Evolutionary conservation across 2,329 filamentous ascomycete species (phyloP), one percentile per base, ranked within the genome.

Genomic region (Helicocarpus griseus): DNA sequence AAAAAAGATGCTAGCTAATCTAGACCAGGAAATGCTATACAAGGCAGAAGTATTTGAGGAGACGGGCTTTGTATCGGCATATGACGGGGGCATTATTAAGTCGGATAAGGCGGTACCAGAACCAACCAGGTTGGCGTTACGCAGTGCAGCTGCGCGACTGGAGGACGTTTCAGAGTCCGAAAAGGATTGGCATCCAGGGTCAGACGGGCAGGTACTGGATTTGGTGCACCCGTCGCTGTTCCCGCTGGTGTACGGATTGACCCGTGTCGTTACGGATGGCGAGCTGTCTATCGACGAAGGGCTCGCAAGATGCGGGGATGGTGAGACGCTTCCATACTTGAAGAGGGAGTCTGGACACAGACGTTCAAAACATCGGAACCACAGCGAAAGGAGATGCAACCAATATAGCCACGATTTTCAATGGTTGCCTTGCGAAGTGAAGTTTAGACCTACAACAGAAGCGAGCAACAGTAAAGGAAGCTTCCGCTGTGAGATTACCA

Each of bases 161-260:
- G 77, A 85, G 57, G 61, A 77, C 33, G 70, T 80, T 0, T 76
- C 77, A 0, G 76, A 78, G 3, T 48, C 66, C 0, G 48, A 69
- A 31, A 79, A 79, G 57, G 82, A 86, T 61, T 86, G 80, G 73
- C 81, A 85, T 62, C 82, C 82, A 0, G 70, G 75, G 2, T 80
- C 77, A 0, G 68, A 79, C 29, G 63, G 68, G 0, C 76, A 76
- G 53, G 81, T 87, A 0, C 73, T 84, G 1, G 77, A 87, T 60
- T 66, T 87, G 0, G 76, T 86, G 1, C 78, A 87, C 54, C 83
- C 83, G 0, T 86, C 82, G 0, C 56, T 68, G 5, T 69, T 63
- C 47, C 65, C 68, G 0, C 49, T 69, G 2, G 50, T 69, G 6
- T 69, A 65, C 50, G 63, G 64, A 2, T 52, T 51, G 2, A 63